Evolutionary conservation across 23 red algal genomes (phyloP), one percentile per base, ranked within the genome.

Genomic region (Chondrus crispus): DNA sequence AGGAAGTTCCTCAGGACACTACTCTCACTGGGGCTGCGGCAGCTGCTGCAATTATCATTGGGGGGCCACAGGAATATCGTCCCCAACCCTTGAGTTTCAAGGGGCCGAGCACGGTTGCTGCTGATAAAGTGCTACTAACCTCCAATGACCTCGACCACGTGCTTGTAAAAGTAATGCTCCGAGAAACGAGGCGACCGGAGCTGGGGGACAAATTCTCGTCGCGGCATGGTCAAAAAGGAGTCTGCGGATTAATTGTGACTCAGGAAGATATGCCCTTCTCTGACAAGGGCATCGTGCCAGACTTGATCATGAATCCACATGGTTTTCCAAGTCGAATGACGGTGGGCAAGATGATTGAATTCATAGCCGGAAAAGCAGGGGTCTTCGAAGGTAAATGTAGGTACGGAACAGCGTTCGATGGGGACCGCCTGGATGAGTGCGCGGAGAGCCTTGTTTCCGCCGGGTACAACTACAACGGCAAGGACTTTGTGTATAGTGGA

Each of bases 131-230:
- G 19, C 49, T 96, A 32, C 18, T 98, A 55, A 96, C 93, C 6
- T 78, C 87, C 19, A 87, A 95, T 81, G 85, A 96, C 42, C 50
- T 53, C 47, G 54, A 89, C 33, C 89, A 94, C 66, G 87, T 92
- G 60, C 41, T 98, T 45, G 78, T 95, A 77, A 95, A 98, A 88
- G 85, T 93, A 26, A 94, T 98, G 91, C 52, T 98, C 44, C 82
- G 97, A 51, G 82, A 98, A 63, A 96, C 97, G 12, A 79, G 97
- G 54, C 69, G 85, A 28, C 93, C 93, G 50, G 93, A 95, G 22
- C 75, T 95, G 51, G 97, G 97, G 48, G 97, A 98, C 85, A 98
- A 98, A 87, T 98, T 95, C 76, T 95, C 97, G 29, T 98, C 97
- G 28, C 93, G 97, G 22, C 93, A 95, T 73, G 97, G 97, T 12